These are phyloP conservation scores for Fusarium sp. DNA, from an alignment of 2,329 filamentous ascomycete genomes.

Conservation along the genomic window DNA sequence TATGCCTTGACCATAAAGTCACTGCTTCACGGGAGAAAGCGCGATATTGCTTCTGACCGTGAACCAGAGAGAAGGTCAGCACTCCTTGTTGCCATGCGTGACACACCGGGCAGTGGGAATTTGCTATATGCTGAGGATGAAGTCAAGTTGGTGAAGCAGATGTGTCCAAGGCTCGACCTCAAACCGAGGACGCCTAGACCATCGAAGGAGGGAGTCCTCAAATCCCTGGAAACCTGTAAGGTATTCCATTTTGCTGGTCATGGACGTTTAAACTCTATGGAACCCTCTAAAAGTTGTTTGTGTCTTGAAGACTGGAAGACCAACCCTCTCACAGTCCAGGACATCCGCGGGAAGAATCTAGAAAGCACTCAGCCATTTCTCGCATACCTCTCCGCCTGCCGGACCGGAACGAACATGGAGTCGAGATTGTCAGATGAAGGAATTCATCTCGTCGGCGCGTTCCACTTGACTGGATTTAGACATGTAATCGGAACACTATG, in stretches of 20 bases:
- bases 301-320: not conserved
- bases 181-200: accelerated
- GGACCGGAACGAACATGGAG: not conserved
- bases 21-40: not conserved
- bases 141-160: not conserved
- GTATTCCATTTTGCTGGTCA: not conserved
- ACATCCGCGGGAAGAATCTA: not conserved
- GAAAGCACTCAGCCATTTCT: not conserved
- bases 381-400: not conserved
- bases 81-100: not conserved
- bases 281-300: not conserved
- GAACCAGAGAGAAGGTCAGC: accelerated
- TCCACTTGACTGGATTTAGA: not conserved
- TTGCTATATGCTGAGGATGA: not conserved
- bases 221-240: accelerated
- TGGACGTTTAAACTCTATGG: not conserved
- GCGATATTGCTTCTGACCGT: accelerated
- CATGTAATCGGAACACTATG: not conserved
- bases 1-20: not conserved
- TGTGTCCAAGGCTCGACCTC: not conserved
- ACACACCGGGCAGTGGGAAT: not conserved
- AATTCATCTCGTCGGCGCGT: not conserved
- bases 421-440: not conserved
- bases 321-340: not conserved
- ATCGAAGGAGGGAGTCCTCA: accelerated